These are phyloP conservation scores for Neospermospora avenae DNA, from an alignment of 2,329 filamentous ascomycete species.

Conservation along the genomic window DNA sequence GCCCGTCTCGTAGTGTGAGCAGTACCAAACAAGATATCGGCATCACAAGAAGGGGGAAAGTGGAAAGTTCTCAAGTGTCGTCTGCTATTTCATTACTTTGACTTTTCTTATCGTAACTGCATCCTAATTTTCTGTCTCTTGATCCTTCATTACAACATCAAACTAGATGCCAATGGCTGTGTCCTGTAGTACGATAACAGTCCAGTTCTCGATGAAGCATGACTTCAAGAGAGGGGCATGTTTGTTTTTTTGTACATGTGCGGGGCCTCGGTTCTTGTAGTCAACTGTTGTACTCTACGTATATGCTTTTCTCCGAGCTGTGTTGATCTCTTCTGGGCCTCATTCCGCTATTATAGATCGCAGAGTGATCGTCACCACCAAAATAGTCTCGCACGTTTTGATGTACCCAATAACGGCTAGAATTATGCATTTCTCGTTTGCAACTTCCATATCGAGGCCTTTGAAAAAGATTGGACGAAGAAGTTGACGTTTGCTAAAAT, in stretches of 20 bases:
- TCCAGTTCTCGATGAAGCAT: constrained; percentile 39
- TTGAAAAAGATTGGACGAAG: constrained; percentile 36
- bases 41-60: too few relatives aligned
- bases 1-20: neutral
- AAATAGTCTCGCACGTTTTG: constrained; percentile 47
- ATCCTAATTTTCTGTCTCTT: too few relatives aligned
- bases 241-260: constrained; percentile 1
- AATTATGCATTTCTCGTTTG: constrained; percentile 47
- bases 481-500: constrained; percentile 36
- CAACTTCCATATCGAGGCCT: constrained; percentile 38
- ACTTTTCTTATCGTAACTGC: too few relatives aligned
- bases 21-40: too few relatives aligned
- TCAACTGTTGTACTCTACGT: neutral
- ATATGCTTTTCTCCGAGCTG: neutral
- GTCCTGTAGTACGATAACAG: too few relatives aligned
- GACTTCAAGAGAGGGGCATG: constrained; percentile 41
- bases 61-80: too few relatives aligned
- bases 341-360: neutral
- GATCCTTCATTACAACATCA: neutral
- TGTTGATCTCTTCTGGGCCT: neutral
- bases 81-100: too few relatives aligned
- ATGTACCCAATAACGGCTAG: constrained; percentile 54
- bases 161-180: neutral
- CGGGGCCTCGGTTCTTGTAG: neutral
- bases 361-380: neutral